Percentiles rank a stretch among this genome's conserved stretches.
These are phyloP conservation scores for Cladosporium sp. DNA, from an alignment of 2,329 filamentous ascomycete genomes.

Conservation along the genomic window DNA sequence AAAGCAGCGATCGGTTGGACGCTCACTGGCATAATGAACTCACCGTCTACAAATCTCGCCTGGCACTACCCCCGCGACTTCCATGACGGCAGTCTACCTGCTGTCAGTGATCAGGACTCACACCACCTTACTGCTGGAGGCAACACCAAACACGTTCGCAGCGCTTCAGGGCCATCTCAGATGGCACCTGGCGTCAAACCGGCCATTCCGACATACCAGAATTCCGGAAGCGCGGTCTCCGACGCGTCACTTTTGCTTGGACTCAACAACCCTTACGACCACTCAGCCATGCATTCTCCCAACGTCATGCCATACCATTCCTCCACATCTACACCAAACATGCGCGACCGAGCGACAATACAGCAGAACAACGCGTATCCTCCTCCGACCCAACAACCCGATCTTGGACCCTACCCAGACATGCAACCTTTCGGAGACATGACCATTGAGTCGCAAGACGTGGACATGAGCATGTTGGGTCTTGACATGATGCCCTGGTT, in stretches of 20 bases:
- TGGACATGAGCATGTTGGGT: slow-evolving; percentile 66
- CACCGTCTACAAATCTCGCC: slow-evolving; percentile 75
- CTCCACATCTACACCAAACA: slow-evolving; percentile 2
- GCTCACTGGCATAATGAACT: slow-evolving; percentile 81
- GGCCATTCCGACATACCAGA: slow-evolving; percentile 3
- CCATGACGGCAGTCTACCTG: neutral
- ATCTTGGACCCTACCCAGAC: slow-evolving; percentile 6
- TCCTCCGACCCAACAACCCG: neutral
- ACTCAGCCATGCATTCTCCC: slow-evolving; percentile 14
- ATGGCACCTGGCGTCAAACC: neutral
- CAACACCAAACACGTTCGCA: slow-evolving; percentile 1
- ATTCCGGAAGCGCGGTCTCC: slow-evolving; percentile 11
- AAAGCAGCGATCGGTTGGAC: slow-evolving; percentile 70
- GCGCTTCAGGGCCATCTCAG: slow-evolving; percentile 2
- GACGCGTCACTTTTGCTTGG: slow-evolving; percentile 36
- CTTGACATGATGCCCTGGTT: slow-evolving; percentile 71
- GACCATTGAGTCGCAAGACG: slow-evolving; percentile 71
- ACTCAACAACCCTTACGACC: slow-evolving; percentile 42
- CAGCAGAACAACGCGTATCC: slow-evolving; percentile 1
- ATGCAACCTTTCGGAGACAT: slow-evolving; percentile 45
- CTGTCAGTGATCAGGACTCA: slow-evolving; percentile 11
- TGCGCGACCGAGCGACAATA: neutral
- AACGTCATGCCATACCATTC: slow-evolving; percentile 5
- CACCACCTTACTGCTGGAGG: slow-evolving; percentile 14
- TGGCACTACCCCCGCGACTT: slow-evolving; percentile 64